Conservation (phyloP, 768 basidiomycete species). For the Calocybe indica region DNA sequence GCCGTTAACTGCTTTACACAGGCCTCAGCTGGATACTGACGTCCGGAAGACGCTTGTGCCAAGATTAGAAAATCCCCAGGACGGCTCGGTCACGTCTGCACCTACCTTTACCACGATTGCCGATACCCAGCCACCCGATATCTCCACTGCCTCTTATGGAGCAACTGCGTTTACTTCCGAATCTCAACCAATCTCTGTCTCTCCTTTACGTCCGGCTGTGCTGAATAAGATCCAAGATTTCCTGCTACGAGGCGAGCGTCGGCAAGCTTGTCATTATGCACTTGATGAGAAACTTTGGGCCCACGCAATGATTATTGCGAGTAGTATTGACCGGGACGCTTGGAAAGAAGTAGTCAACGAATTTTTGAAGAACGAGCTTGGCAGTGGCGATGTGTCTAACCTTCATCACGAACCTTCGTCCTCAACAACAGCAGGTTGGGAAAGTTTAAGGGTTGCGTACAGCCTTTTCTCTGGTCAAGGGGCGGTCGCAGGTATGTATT, state of each 20-base stretch:
- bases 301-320: slow-evolving; percentile 93
- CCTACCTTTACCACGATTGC: slow-evolving; percentile 25
- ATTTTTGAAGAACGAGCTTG: slow-evolving; percentile 76
- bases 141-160: slow-evolving; percentile 14
- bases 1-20: slow-evolving; percentile 7
- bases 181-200: slow-evolving; percentile 49
- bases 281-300: slow-evolving; percentile 89
- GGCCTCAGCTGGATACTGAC: slow-evolving; percentile 64
- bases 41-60: slow-evolving; percentile 73
- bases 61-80: slow-evolving; percentile 29
- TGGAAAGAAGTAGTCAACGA: slow-evolving; percentile 90
- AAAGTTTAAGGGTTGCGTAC: slow-evolving; percentile 76
- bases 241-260: slow-evolving; percentile 78
- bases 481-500: slow-evolving; percentile 53
- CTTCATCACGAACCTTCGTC: slow-evolving; percentile 10
- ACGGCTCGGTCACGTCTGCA: slow-evolving; percentile 8
- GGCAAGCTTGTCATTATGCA: slow-evolving; percentile 83
- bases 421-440: slow-evolving; percentile 44
- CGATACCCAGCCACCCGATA: slow-evolving; percentile 21
- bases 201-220: slow-evolving; percentile 53
- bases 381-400: slow-evolving; percentile 24
- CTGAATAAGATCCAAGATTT: slow-evolving; percentile 76
- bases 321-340: slow-evolving; percentile 85
- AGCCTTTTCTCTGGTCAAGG: slow-evolving; percentile 84
- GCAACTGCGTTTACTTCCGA: slow-evolving; percentile 14